Conservation (phyloP, 176 grass and related monocot genomes). For the Avena atlantica region DNA sequence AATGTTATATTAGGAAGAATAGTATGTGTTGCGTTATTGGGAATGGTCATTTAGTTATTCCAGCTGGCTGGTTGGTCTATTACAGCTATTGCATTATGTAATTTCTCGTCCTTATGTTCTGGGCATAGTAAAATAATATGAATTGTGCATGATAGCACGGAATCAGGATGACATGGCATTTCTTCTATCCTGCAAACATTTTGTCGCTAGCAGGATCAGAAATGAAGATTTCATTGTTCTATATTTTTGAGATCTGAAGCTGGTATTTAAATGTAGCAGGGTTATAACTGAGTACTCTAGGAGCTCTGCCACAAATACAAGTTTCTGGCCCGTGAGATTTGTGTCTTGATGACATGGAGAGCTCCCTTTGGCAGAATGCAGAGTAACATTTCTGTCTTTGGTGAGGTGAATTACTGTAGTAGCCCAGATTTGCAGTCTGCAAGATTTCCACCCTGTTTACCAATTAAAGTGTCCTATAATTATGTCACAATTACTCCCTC, state of each 20-base stretch:
- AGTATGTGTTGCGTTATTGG: background rate
- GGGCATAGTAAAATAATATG: background rate
- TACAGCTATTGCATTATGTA: background rate
- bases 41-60: conserved; percentile 7
- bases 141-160: background rate
- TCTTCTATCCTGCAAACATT: background rate
- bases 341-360: background rate
- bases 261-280: background rate
- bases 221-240: background rate
- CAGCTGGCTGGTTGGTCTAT: background rate
- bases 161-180: background rate
- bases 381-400: background rate
- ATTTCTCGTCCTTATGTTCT: background rate
- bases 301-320: background rate
- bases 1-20: conserved; percentile 10
- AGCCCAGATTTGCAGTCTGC: background rate
- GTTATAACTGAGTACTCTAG: background rate
- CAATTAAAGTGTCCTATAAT: background rate
- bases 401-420: background rate
- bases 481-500: background rate
- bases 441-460: background rate
- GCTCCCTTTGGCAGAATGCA: background rate
- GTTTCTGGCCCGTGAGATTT: background rate
- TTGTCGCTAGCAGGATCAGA: background rate
- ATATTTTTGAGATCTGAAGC: background rate